Percentiles rank a stretch among this genome's conserved stretches.
Evolutionary conservation across 371 early-diverging fungal genomes (phyloP).

Genomic region (Syncephalastrum sp.): DNA sequence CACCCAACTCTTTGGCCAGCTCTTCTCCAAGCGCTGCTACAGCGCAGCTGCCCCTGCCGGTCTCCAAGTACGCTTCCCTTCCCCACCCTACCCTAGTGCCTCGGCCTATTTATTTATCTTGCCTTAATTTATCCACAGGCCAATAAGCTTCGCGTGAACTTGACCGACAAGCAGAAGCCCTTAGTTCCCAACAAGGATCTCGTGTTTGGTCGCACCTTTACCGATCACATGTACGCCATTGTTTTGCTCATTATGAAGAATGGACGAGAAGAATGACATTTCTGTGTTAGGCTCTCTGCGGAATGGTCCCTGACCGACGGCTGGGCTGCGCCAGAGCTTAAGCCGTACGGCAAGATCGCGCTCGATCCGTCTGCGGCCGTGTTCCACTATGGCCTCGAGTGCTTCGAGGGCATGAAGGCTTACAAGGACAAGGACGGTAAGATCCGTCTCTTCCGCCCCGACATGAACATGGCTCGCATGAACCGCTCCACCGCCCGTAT

Average conservation of each 20-base stretch:
- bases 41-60: slow-evolving; percentile 11
- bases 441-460: slow-evolving; percentile 85
- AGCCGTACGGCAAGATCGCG: slow-evolving; percentile 77
- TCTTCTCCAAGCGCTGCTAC: slow-evolving; percentile 18
- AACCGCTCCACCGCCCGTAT: slow-evolving; percentile 72
- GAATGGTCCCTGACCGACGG: slow-evolving; percentile 81
- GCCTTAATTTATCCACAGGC: slow-evolving; percentile 31
- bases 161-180: slow-evolving; percentile 52
- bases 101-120: background rate
- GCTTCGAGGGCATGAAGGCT: slow-evolving; percentile 95
- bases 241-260: background rate
- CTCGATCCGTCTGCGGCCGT: slow-evolving; percentile 88
- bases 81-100: too few relatives aligned
- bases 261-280: background rate
- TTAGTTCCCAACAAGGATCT: slow-evolving; percentile 77
- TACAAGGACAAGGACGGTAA: slow-evolving; percentile 84
- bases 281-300: slow-evolving; percentile 49
- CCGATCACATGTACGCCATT: slow-evolving; percentile 86
- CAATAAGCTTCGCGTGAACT: slow-evolving; percentile 42
- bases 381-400: slow-evolving; percentile 93
- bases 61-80: background rate
- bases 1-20: slow-evolving; percentile 8
- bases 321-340: slow-evolving; percentile 75
- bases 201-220: slow-evolving; percentile 86
- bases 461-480: slow-evolving; percentile 90